Evolutionary conservation across 495 filamentous ascomycete species (phyloP).

Genomic region (Tirmania nivea): DNA sequence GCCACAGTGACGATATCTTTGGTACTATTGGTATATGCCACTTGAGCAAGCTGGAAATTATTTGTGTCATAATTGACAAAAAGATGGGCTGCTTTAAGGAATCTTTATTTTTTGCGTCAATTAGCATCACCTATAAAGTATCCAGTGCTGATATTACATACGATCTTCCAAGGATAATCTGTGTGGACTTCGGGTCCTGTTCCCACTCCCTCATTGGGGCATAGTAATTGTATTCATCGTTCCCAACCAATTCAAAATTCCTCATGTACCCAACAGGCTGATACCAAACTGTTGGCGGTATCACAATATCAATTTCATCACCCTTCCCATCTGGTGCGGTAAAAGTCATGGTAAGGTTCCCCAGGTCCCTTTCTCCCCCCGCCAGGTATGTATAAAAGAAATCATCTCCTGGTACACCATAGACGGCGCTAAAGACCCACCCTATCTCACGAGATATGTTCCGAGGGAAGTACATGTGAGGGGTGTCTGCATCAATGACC

Average conservation of each 20-base stretch:
- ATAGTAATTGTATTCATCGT: constrained; percentile 5
- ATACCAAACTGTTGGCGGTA: constrained; percentile 11
- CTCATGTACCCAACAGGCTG: constrained; percentile 8
- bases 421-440: constrained; percentile 2
- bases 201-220: constrained; percentile 7
- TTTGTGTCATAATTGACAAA: constrained; percentile 12
- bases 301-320: constrained; percentile 6
- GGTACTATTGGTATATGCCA: constrained; percentile 3
- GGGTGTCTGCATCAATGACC: constrained; percentile 14
- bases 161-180: constrained; percentile 14
- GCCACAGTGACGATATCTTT: constrained; percentile 2
- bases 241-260: constrained; percentile 6
- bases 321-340: constrained; percentile 4
- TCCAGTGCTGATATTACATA: constrained; percentile 1
- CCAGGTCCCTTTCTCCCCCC: constrained; percentile 3
- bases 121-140: background rate
- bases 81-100: constrained; percentile 15
- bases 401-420: constrained; percentile 7
- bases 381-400: constrained; percentile 6
- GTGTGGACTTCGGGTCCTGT: constrained; percentile 4
- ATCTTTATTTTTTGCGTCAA: background rate
- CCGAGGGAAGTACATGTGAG: constrained; percentile 15
- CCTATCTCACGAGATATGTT: constrained; percentile 4
- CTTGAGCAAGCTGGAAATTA: constrained; percentile 11
- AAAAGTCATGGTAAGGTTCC: constrained; percentile 13